Conservation (phyloP, 805 yeast species). For the Zygoascus flipseniorum region DNA sequence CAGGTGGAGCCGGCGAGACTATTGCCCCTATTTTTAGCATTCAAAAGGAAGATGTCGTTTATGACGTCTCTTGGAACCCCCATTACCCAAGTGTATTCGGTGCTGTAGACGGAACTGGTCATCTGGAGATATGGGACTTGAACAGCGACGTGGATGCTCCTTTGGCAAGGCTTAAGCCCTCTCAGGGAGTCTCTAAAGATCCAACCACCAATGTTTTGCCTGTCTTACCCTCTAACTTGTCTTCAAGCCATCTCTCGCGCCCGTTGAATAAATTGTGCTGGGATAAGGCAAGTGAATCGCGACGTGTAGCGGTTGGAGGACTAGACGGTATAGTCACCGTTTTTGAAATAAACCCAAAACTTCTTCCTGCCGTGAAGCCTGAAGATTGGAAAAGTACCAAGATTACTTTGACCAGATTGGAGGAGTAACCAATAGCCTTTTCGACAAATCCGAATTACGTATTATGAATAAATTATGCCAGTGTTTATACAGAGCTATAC, state of each 20-base stretch:
- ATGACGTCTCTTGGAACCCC: constrained; percentile 34
- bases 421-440: not conserved
- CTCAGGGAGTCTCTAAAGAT: not conserved
- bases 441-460: not conserved
- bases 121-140: constrained; percentile 34
- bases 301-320: constrained; percentile 27
- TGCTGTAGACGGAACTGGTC: constrained; percentile 27
- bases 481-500: not conserved
- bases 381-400: constrained; percentile 13
- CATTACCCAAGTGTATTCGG: constrained; percentile 28
- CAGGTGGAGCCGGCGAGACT: constrained; percentile 2
- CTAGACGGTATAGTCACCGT: constrained; percentile 26
- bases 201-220: not conserved
- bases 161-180: constrained; percentile 15
- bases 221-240: not conserved
- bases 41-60: constrained; percentile 24
- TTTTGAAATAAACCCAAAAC: constrained; percentile 18
- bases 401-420: constrained; percentile 3
- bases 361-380: constrained; percentile 4
- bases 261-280: constrained; percentile 28
- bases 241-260: constrained; percentile 4
- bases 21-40: constrained; percentile 20
- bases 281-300: constrained; percentile 19
- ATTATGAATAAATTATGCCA: not conserved
- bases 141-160: constrained; percentile 24